Base-by-base conservation (phyloP, 352 stramenopile species). In the Pythium volutum region DNA sequence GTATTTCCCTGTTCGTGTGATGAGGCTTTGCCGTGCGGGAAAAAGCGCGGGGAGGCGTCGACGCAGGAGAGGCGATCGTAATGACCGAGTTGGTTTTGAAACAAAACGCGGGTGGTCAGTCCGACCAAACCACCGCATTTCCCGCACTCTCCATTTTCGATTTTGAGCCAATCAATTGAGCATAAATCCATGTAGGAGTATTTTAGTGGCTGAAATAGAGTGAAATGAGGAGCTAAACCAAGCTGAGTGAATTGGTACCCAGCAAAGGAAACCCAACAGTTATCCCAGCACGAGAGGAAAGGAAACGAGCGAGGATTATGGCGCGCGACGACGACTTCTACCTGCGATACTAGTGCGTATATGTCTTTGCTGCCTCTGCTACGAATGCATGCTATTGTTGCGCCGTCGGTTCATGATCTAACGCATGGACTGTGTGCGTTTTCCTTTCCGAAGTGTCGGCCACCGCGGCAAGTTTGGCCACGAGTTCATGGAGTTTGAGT, bases 401-500 rank as follows among this genome's bases (percentile, higher is more conserved):
- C 3, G 31, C 10, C 31, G 31, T 36, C 31, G 31, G 31, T 36
- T 36, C 31, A 11, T 8, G 31, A 36, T 36, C 1, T 36, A 11
- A 36, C 31, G 31, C 6, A 36, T 36, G 31, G 31, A 36, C 3
- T 36, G 31, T 36, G 31, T 4, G 18, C 6, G 10, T 43, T 20
- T 22, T 16, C n/a, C 15, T 20, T 22, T 43, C 9, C 15, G 18
- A 43, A 97, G 89, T 69, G 93, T 98, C 23, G 96, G 97, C 10
- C 97, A 99, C 70, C 88, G 94, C 57, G 96, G 95, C 55, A 96
- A 98, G 72, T 98, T 98, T 73, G 97, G 96, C 20, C 93, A 98
- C 71, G 95, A 98, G 72, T 98, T 98, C 67, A 97, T 98, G 91
- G 96, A 99, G 79, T 98, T 99, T 66, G 95, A 99, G 71, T 96